Percentiles rank a stretch among this genome's conserved stretches.
phyloP scores from a whole-genome alignment of 768 basidiomycete genomes.

The Myochromella boudieri region DNA sequence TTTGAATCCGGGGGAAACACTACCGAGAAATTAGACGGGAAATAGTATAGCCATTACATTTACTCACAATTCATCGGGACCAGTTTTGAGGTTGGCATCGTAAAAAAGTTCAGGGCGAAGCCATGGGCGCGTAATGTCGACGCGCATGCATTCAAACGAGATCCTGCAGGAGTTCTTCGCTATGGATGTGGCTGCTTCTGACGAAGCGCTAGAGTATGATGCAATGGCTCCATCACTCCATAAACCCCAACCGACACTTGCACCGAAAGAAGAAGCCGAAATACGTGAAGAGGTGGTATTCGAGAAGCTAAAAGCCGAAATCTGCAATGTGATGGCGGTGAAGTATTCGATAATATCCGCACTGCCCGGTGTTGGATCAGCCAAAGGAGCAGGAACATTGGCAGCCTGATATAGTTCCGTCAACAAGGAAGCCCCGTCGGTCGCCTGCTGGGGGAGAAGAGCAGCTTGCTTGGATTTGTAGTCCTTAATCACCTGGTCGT shows the following conservation, averaged over 20 bases:
- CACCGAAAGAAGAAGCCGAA: neutral
- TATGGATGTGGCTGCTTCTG: neutral
- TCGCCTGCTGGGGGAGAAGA: neutral
- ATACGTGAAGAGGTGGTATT: neutral
- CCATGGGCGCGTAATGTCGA: constrained; percentile 5
- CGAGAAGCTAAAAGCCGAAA: neutral
- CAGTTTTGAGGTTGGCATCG: constrained; percentile 2
- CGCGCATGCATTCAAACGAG: constrained; percentile 8
- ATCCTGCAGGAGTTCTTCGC: constrained; percentile 8
- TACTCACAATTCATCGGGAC: neutral
- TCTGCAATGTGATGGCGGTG: constrained; percentile 3
- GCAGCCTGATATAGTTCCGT: neutral
- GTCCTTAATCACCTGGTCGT: neutral
- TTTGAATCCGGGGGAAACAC: constrained; percentile 7
- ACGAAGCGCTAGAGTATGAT: neutral
- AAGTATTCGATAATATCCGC: neutral
- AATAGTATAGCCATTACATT: neutral
- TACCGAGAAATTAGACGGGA: neutral
- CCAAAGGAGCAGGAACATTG: neutral
- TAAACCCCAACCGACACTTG: neutral
- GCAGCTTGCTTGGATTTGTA: neutral
- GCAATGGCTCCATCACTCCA: neutral
- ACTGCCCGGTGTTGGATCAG: neutral
- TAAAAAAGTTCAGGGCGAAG: constrained; percentile 6
- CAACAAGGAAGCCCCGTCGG: neutral